Base-by-base conservation (phyloP, 73 alveolate species). In the Paramecium octaurelia region DNA sequence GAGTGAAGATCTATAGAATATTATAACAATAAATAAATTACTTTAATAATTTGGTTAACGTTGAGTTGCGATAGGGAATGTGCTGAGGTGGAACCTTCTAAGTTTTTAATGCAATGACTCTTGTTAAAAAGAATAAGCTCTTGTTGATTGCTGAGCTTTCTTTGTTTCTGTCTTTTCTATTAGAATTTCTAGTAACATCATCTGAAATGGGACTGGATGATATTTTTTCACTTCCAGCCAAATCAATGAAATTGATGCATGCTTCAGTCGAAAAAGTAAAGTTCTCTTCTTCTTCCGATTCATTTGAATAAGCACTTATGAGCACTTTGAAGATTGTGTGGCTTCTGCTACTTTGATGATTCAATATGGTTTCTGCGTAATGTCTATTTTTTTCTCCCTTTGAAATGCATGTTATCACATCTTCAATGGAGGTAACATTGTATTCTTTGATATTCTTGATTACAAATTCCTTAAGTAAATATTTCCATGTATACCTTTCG, bases 321-420 rank as follows among this genome's bases (percentile, higher is more conserved):
- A 92, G 90, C 38, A 97, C 93, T 68, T 94, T 80, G 88, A 97
- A 97, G 12, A 97, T 71, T 14, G 98, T 96, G 50, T 97, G 99
- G 23, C 97, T 92, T 50, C 99, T 85, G 23, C 97, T 93, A 36
- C 96, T 76, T 58, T 95, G 80, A 69, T 97, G 99, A 86, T 97
- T 97, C 92, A 97, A 90, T 12, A 93, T 92, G 2, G 99, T 97
- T 68, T 96, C 97, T 4, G 99, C 98, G 85, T 97, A 97, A 77
- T 97, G 98, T 29, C 99, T 85, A 77, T 95, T 96, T 18, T 71
- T 75, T 83, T 97, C 99, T 29, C 99, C 99, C 44, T 86, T 42
- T 36, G 84, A 92, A 10, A 97, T 88, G 16, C 92, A 48, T 8
- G 94, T 92, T 27, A 96, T 85, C 35, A 95, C 96, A 57, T 97